Base-by-base conservation (phyloP, 352 stramenopile genomes). In the Phytopythium sindhum region DNA sequence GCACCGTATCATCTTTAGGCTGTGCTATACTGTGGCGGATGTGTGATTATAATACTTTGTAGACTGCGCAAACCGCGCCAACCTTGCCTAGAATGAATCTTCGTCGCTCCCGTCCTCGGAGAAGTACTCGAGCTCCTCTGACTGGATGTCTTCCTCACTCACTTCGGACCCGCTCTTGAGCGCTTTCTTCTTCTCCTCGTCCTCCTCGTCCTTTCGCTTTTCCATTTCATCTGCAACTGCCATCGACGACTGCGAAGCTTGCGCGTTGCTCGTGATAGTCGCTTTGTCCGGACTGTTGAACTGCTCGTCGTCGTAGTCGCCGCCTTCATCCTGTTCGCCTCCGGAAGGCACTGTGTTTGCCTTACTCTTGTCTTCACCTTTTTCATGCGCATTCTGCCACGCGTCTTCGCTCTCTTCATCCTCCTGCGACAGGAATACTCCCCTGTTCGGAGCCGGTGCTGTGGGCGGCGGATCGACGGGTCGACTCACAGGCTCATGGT, bases 81-180 rank as follows among this genome's bases (percentile, higher is more conserved):
- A 23, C 19, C 23, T 37, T 42, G 60, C 6, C 73, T 84, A 95
- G 63, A 95, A 95, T 6, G 83, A 92, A 60, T 93, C 86, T 52
- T 93, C 84, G 28, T 92, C 83, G 53, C 84, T 91, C 0, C 62
- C 82, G 54, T 95, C 81, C 58, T 92, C 84, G 37, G 86, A 92
- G 64, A 95, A 91, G 54, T 93, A 95, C 58, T 91, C 84, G 14
- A 93, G 71, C 37, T 95, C 86, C 64, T 92, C 86, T 0, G 81
- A 90, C 54, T 87, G 64, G 3, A 90, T 68, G 9, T 90, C 79
- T 23, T 95, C 84, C 15, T 89, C 78, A 41, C 76, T 89, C 17
- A 73, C 68, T 44, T 91, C 82, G 5, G 73, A 83, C 21, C 81
- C 77, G 19, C 65, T 81, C 51, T 67, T 74, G 44, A 86, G 66